Evolutionary conservation across 768 basidiomycete species (phyloP).

Genomic region (Agaricus sinodeliciosus): DNA sequence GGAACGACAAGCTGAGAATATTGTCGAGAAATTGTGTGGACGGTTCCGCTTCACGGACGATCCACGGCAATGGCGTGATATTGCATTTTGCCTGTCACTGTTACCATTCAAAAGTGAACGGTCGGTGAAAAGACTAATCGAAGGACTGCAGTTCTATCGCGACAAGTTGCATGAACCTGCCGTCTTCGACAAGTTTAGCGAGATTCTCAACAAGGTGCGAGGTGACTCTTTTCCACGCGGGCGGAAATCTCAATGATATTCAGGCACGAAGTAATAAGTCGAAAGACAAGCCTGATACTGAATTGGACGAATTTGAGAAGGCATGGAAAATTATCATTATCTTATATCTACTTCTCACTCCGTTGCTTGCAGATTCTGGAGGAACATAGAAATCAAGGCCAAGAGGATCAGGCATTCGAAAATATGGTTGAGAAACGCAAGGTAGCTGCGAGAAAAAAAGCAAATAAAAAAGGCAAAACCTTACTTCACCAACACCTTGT

Average conservation of each 20-base stretch:
- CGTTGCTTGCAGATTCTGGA: constrained; percentile 60
- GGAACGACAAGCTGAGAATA: constrained; percentile 98
- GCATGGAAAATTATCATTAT: constrained; percentile 29
- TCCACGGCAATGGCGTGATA: constrained; percentile 94
- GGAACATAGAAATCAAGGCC: constrained; percentile 76
- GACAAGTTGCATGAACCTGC: constrained; percentile 89
- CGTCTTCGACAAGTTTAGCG: constrained; percentile 77
- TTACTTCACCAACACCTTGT: background rate
- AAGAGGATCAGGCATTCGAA: constrained; percentile 88
- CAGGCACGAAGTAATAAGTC: constrained; percentile 88
- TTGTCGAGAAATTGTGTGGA: constrained; percentile 97
- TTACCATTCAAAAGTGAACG: constrained; percentile 96
- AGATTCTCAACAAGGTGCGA: constrained; percentile 83
- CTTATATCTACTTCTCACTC: background rate
- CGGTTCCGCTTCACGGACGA: constrained; percentile 87
- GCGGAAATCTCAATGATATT: background rate
- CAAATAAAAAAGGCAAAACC: constrained; percentile 38
- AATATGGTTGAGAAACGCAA: constrained; percentile 82
- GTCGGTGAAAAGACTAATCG: constrained; percentile 93
- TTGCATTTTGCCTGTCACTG: constrained; percentile 90
- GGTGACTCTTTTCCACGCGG: background rate
- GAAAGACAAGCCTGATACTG: constrained; percentile 86
- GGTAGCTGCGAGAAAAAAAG: constrained; percentile 68
- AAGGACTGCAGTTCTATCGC: constrained; percentile 86
- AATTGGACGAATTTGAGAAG: constrained; percentile 91